phyloP scores from a whole-genome alignment of 2,329 filamentous ascomycete genomes.

The Ampelomyces quisqualis region DNA sequence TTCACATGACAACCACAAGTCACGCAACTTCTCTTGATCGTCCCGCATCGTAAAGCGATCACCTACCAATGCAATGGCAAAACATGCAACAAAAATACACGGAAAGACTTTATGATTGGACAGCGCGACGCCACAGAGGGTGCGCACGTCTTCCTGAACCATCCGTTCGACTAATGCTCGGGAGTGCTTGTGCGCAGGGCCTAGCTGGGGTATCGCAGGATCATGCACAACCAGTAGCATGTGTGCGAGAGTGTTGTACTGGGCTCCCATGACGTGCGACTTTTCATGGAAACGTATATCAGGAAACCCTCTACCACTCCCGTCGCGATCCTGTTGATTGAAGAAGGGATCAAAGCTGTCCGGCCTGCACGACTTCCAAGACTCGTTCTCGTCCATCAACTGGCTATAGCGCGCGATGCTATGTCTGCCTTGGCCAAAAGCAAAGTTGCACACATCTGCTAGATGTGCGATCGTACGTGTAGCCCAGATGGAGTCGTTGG shows the following conservation, averaged over 20 bases:
- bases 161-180: constrained; percentile 34
- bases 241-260: constrained; percentile 41
- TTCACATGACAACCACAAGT: constrained; percentile 37
- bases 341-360: constrained; percentile 41
- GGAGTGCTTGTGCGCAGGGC: constrained; percentile 37
- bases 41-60: constrained; percentile 36
- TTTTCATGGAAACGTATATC: constrained; percentile 41
- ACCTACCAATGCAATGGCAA: constrained; percentile 40
- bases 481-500: constrained; percentile 47
- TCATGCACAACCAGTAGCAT: constrained; percentile 41
- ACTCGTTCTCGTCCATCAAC: constrained; percentile 39
- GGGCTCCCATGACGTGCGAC: constrained; percentile 36
- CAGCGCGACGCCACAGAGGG: constrained; percentile 38
- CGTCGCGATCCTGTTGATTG: constrained; percentile 35
- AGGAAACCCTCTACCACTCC: constrained; percentile 37
- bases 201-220: constrained; percentile 41
- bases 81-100: constrained; percentile 41
- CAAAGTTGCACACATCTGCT: constrained; percentile 42
- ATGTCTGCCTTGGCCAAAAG: constrained; percentile 38
- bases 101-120: constrained; percentile 40
- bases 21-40: constrained; percentile 35
- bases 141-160: constrained; percentile 40
- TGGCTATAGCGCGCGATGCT: constrained; percentile 32
- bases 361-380: constrained; percentile 36
- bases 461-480: constrained; percentile 46